phyloP scores from a whole-genome alignment of 2,329 filamentous ascomycete genomes.

The Pseudogymnoascus verrucosus region DNA sequence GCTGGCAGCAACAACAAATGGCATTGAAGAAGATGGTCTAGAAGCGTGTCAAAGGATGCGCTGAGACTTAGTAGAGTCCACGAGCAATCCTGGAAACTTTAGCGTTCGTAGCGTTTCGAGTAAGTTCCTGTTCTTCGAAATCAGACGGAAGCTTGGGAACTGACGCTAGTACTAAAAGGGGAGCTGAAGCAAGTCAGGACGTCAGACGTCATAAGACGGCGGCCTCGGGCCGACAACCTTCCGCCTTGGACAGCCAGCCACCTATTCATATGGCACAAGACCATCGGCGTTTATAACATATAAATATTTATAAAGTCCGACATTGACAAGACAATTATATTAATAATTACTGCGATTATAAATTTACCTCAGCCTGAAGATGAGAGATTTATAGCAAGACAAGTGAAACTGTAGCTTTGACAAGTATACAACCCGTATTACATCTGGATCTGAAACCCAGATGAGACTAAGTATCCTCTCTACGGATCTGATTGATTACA shows the following conservation, averaged over 20 bases:
- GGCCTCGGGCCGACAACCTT: slow-evolving; percentile 1
- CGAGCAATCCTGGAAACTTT: slow-evolving; percentile 4
- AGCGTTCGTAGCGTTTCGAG: slow-evolving; percentile 8
- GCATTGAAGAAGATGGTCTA: slow-evolving; percentile 3
- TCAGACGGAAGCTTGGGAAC: slow-evolving; percentile 2
- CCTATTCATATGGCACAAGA: not conserved
- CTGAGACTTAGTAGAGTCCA: slow-evolving; percentile 5
- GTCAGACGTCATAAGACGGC: not conserved
- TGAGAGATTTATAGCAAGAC: not conserved
- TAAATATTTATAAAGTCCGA: not conserved
- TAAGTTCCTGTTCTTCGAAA: slow-evolving; percentile 8
- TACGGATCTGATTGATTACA: not conserved
- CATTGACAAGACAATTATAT: not conserved
- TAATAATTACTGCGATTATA: not conserved
- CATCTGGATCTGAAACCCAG: not conserved
- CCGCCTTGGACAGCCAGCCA: not conserved
- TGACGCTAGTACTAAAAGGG: slow-evolving; percentile 2
- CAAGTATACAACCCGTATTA: not conserved
- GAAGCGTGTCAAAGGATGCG: slow-evolving; percentile 5
- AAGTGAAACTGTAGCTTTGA: not conserved
- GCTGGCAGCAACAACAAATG: slow-evolving; percentile 7
- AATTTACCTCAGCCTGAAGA: too few species aligned
- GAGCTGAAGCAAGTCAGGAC: slow-evolving; percentile 3
- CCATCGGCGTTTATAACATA: not conserved
- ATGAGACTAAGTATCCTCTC: not conserved